Evolutionary conservation across 2,329 filamentous ascomycete genomes (phyloP), one percentile per base, ranked within the genome.

Genomic region (Onygenales sp.): DNA sequence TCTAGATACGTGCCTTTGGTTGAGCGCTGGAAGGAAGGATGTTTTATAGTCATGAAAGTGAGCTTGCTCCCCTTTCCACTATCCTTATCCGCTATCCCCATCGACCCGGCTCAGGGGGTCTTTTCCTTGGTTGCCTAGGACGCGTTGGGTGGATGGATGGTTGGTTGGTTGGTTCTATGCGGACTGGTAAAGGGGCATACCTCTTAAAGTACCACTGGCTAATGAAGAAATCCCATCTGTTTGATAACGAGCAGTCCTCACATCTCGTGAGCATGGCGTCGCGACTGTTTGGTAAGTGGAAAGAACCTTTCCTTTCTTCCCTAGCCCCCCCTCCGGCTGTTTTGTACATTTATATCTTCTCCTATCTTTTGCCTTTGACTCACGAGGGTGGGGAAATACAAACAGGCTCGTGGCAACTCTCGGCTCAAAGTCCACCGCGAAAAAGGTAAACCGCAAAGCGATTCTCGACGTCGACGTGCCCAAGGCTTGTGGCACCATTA

Each of bases 21-120:
- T 21, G 8, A 21, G 10, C 21, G 9, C 9, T 52, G 14, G 10
- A 27, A 38, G 11, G 33, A 56, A 60, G 55, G 55, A 96, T 96
- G 91, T 96, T 96, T 68, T 97, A 95, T 74, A 94, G 88, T 63
- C 89, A 95, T 73, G 91, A 96, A 72, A 89, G 92, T 93, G 75
- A 66, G 84, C 71, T 14, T 44, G 27, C 9, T 14, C n/a, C 48
- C 43, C 39, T 33, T 36, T 14, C 8, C 17, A 17, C 17, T 17
- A 17, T 17, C 17, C 7, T 49, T 52, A 27, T 27, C 21, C 21
- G 3, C 21, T 27, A 5, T 27, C 21, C 21, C 21, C 21, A 27
- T 3, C 21, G 21, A 27, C 21, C 5, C 21, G 5, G 21, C 21
- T 27, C 21, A 27, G 21, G 21, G 21, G 21, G 3, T 27, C 21